Base-by-base conservation (phyloP, 306 rosid genomes). In the Herpetospermum pedunculosum region DNA sequence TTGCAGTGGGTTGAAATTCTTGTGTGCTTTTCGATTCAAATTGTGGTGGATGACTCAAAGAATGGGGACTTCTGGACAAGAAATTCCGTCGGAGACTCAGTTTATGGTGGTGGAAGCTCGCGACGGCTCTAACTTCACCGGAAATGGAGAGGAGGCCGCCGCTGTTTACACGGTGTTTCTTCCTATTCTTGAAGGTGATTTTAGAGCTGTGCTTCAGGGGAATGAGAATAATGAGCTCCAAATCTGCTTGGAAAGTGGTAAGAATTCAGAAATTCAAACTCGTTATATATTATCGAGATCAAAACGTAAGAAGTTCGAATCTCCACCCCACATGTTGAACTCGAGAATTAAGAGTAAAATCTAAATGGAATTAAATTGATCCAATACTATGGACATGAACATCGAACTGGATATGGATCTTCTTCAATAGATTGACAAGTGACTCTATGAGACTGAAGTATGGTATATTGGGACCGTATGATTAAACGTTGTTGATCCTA, bases 11-110 rank as follows among this genome's bases (percentile, higher is more conserved):
- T 76, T 91, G 89, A 70, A 92, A 1, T 89, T 94, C 70, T 87
- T 94, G 95, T 82, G 98, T 55, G 81, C 80, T 19, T 91, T 91
- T 34, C 89, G 98, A 40, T 94, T 94, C 84, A 94, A 91, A 41
- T 71, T 94, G 88, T 94, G 98, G 98, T 94, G 98, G 98, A 91
- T 94, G 97, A 88, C 97, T 4, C 96, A 94, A 84, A 87, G 97
- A 81, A 93, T 93, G 93, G 97, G 98, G 0, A 80, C 35, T 28
- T 77, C 77, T 13, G 97, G 98, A 47, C 68, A 85, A 50, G 97
- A 93, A 23, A 40, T 93, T 18, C 98, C 98, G 4, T 23, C 87
- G 60, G 98, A 93, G 85, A 94, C 98, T 0, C 97, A 94, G 71
- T 94, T 91, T 78, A 77, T 93, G 89, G 82, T 94, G 44, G 84